A percentile compares a stretch with the other conserved stretches of the same genome.
These are phyloP conservation scores for Talaromyces sp. DNA, from an alignment of 2,329 filamentous ascomycete genomes.

Conservation along the genomic window DNA sequence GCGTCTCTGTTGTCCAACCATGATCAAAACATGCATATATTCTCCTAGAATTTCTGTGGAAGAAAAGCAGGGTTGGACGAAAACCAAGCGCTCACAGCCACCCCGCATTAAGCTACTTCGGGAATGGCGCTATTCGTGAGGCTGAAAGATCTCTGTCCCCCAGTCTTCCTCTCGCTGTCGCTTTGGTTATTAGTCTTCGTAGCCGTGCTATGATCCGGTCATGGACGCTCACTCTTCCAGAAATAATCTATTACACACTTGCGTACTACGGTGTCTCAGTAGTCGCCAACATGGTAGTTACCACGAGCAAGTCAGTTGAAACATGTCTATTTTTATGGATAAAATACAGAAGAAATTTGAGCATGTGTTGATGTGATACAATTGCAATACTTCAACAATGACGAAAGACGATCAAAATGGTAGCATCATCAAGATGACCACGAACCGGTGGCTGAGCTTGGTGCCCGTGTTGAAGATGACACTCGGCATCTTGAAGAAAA, in stretches of 20 bases:
- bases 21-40: neutral
- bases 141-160: neutral
- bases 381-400: neutral
- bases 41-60: neutral
- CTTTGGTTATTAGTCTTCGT: no score
- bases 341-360: neutral
- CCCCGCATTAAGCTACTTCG: constrained; percentile 1
- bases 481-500: neutral
- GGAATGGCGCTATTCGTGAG: constrained; percentile 5
- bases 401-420: neutral
- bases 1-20: constrained; percentile 7
- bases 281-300: neutral
- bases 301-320: neutral
- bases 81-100: constrained; percentile 4
- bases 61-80: neutral
- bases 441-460: constrained; percentile 1
- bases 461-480: neutral
- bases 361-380: neutral
- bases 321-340: neutral
- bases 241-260: constrained; percentile 11
- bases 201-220: neutral
- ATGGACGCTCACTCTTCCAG: neutral
- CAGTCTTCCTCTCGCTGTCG: neutral
- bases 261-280: constrained; percentile 2
- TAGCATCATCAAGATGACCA: neutral